Evolutionary conservation across 352 stramenopile species (phyloP).

Genomic region (Phytophthora vignae): DNA sequence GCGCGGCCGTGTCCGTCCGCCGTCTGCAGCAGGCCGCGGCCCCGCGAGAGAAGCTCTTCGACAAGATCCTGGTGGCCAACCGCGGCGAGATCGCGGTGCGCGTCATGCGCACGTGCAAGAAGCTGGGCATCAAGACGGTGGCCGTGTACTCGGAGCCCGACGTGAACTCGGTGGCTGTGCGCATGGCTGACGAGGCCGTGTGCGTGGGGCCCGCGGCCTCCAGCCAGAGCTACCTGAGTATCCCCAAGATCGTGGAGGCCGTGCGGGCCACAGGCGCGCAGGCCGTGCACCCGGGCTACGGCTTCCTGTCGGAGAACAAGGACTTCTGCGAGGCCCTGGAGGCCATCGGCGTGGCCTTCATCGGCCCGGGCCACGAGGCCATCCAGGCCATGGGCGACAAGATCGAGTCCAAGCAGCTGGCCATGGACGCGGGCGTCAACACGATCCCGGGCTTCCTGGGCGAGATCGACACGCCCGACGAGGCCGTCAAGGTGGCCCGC

Average conservation of each 20-base stretch:
- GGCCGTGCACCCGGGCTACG: constrained; percentile 95
- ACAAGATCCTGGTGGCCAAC: constrained; percentile 95
- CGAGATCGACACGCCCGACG: constrained; percentile 76
- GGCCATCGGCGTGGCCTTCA: constrained; percentile 83
- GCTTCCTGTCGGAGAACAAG: constrained; percentile 96
- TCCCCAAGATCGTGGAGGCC: constrained; percentile 90
- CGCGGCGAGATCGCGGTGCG: constrained; percentile 95
- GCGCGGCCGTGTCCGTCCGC: background rate
- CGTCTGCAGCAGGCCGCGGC: constrained; percentile 11
- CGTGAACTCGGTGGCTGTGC: constrained; percentile 82
- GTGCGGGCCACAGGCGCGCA: constrained; percentile 91
- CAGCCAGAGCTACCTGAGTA: constrained; percentile 91
- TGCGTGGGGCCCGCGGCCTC: constrained; percentile 80
- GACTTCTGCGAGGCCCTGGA: constrained; percentile 87
- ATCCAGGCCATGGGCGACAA: constrained; percentile 96
- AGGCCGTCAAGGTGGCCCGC: constrained; percentile 87
- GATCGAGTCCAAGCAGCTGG: constrained; percentile 96
- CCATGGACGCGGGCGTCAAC: constrained; percentile 91
- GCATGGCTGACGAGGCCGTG: constrained; percentile 85
- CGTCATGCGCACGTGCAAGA: constrained; percentile 91
- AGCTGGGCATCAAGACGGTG: constrained; percentile 94
- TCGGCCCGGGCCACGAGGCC: constrained; percentile 87
- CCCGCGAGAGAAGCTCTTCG: constrained; percentile 74
- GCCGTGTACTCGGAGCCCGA: constrained; percentile 95
- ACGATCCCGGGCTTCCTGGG: constrained; percentile 96